These are phyloP conservation scores for Coemansia sp. DNA, from an alignment of 192 early-diverging fungal genomes.

Conservation along the genomic window DNA sequence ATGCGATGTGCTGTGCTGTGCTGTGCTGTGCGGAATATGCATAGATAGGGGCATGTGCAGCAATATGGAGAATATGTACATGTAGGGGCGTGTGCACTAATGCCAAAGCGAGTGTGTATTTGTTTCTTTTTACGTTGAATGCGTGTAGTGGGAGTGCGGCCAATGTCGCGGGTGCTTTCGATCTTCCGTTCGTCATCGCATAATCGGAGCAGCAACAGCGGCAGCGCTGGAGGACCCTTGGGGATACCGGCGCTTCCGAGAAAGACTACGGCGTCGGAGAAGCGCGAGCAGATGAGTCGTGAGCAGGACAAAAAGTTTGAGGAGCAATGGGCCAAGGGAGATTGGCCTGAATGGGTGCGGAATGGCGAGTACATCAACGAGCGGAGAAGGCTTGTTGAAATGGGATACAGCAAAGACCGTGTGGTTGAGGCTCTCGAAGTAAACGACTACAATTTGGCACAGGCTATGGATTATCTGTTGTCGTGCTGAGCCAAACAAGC, in stretches of 20 bases:
- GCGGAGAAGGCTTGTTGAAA: slow-evolving; percentile 44
- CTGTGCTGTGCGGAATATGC: background rate
- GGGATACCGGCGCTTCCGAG: slow-evolving; percentile 9
- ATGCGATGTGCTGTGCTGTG: background rate
- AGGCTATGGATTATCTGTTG: slow-evolving; percentile 50
- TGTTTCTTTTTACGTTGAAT: background rate
- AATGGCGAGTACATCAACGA: slow-evolving; percentile 37
- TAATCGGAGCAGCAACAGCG: slow-evolving; percentile 11
- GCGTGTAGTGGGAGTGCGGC: slow-evolving; percentile 41
- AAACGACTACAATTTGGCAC: slow-evolving; percentile 51
- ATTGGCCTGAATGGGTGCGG: slow-evolving; percentile 49
- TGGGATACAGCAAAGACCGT: slow-evolving; percentile 52
- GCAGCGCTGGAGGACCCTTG: slow-evolving; percentile 2
- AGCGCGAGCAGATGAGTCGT: slow-evolving; percentile 25
- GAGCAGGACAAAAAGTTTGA: slow-evolving; percentile 49
- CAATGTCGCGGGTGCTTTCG: slow-evolving; percentile 50
- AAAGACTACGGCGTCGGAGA: slow-evolving; percentile 15
- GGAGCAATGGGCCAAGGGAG: slow-evolving; percentile 41
- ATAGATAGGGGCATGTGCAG: no score
- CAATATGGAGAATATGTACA: no score
- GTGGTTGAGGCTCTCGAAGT: slow-evolving; percentile 54
- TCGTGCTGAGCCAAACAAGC: slow-evolving; percentile 15
- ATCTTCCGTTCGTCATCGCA: slow-evolving; percentile 42
- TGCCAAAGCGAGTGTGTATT: no score
- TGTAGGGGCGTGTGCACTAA: no score